Base-by-base conservation (phyloP, 495 filamentous ascomycete genomes). In the Ascobolus immersus region DNA sequence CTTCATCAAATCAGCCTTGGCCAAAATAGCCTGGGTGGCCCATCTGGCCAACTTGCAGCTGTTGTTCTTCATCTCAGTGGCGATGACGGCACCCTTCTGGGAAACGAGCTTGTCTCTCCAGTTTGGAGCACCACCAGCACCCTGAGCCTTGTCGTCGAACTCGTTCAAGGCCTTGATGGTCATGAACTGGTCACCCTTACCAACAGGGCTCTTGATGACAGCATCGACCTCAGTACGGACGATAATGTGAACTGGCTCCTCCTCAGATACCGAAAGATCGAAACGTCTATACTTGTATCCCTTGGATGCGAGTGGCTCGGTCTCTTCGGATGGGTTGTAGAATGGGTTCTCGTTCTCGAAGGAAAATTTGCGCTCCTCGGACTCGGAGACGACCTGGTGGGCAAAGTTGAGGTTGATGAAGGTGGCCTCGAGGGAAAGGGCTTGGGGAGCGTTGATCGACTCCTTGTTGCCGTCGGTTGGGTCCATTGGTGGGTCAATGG, bases 21-120 rank as follows among this genome's bases (percentile, higher is more conserved):
- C 82, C 26, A 96, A 66, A 47, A 94, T 91, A 43, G 71, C 73
- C 61, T 96, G 86, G 33, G 79, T 76, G 13, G 86, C 90, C 86
- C 86, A 96, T 45, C 86, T 61, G 21, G 86, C 89, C 35, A 96
- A 69, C 62, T 96, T 96, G 68, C 75, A 84, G 48, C 69, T 77
- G 64, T 96, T 96, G 66, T 96, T 96, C 72, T 96, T 96, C 86
- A 96, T 96, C 56, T 86, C 86, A n/a, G 86, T 96, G 13, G 86
- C 86, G 11, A 96, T 74, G 20, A 94, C 82, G 18, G 86, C 86
- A 62, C 86, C 86, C 38, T 86, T 70, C 60, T 92, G 80, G 39
- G 73, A 76, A 35, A 70, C 72, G 31, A 96, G 68, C 65, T 94
- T 96, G 37, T 67, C 68, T 48, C 84, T 68, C 86, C 86, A 96